These are phyloP conservation scores for Aspergillus saccharolyticus DNA, from an alignment of 495 filamentous ascomycete genomes.

Conservation along the genomic window DNA sequence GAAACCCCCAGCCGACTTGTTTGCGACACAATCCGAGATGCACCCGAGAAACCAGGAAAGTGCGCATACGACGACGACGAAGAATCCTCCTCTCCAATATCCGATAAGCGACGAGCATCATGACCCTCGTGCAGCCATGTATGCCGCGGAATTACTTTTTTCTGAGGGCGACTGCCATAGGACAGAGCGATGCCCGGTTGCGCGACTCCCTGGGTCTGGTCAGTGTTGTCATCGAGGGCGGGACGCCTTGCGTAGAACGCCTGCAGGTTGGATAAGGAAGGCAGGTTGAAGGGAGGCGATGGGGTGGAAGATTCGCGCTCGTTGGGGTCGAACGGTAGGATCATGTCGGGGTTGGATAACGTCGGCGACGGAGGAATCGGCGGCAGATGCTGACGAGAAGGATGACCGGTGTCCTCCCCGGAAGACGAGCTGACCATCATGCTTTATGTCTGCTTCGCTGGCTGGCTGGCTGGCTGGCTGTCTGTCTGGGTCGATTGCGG, in stretches of 20 bases:
- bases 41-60: constrained; percentile 17
- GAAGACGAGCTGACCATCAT: constrained; percentile 11
- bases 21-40: constrained; percentile 6
- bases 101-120: constrained; percentile 60
- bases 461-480: not conserved
- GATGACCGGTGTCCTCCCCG: constrained; percentile 9
- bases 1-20: constrained; percentile 15
- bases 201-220: constrained; percentile 17
- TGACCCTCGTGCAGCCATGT: constrained; percentile 49
- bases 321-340: constrained; percentile 61
- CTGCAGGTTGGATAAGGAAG: constrained; percentile 36
- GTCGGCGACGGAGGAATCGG: constrained; percentile 61
- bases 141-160: constrained; percentile 40
- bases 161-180: constrained; percentile 18
- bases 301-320: constrained; percentile 53
- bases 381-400: constrained; percentile 9
- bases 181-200: constrained; percentile 7
- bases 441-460: not conserved
- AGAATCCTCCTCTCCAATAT: constrained; percentile 61
- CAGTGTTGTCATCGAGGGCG: constrained; percentile 12
- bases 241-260: constrained; percentile 22
- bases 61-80: constrained; percentile 26
- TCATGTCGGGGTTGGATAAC: constrained; percentile 91
- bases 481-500: not conserved
- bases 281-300: constrained; percentile 42